Conservation (phyloP, 768 basidiomycete genomes). For the Dioszegia crocea region DNA sequence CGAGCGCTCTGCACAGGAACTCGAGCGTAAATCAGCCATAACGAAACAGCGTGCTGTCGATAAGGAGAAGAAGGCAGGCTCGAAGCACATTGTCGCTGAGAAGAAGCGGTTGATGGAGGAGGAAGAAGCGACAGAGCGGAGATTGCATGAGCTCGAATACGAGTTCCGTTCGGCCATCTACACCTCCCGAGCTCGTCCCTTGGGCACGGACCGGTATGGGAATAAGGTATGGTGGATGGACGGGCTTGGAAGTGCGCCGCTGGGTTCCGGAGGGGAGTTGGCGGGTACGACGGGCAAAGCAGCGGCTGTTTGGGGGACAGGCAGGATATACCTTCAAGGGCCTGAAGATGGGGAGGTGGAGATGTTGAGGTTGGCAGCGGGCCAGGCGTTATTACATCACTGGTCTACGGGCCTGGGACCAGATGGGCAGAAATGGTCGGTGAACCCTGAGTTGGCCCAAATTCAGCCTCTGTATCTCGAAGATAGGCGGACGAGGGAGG, state of each 20-base stretch:
- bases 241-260: constrained; percentile 78
- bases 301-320: constrained; percentile 77
- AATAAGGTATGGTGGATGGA: constrained; percentile 99
- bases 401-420: background rate
- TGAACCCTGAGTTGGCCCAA: constrained; percentile 55
- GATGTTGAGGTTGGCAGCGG: constrained; percentile 52
- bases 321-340: constrained; percentile 87
- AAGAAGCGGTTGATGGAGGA: constrained; percentile 83
- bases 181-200: constrained; percentile 75
- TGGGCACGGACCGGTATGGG: constrained; percentile 89
- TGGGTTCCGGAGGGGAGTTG: constrained; percentile 58
- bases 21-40: constrained; percentile 57
- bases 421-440: constrained; percentile 20
- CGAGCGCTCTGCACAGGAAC: constrained; percentile 51
- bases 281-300: constrained; percentile 54
- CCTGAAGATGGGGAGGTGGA: constrained; percentile 77
- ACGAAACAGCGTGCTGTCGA: constrained; percentile 78
- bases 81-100: constrained; percentile 76
- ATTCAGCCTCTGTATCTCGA: constrained; percentile 52
- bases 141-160: constrained; percentile 80
- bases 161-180: constrained; percentile 89
- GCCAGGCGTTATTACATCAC: background rate
- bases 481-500: constrained; percentile 66
- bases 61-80: constrained; percentile 69
- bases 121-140: constrained; percentile 71